These are phyloP conservation scores for Populus tremula DNA, from an alignment of 345 rosid species.

Conservation along the genomic window DNA sequence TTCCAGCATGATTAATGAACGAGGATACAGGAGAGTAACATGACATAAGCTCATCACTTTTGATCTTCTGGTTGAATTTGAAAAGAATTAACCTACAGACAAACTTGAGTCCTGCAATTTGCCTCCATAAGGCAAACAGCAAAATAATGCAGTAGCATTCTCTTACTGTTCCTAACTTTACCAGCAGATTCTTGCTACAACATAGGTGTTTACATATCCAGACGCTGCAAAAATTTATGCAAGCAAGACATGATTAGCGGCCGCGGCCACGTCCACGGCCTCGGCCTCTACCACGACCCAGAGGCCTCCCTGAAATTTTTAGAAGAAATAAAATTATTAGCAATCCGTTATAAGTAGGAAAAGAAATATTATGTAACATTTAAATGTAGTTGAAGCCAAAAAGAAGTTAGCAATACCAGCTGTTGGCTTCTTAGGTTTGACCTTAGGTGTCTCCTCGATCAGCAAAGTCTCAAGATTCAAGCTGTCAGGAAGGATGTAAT, in stretches of 20 bases:
- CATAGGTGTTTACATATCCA: constrained; percentile 29
- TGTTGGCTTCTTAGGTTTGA: constrained; percentile 93
- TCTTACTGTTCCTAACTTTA: constrained; percentile 13
- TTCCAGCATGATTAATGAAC: background rate
- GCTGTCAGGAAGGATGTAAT: constrained; percentile 98
- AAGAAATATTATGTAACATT: background rate
- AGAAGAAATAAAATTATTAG: constrained; percentile 1
- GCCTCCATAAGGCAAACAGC: background rate
- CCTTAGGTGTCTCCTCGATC: constrained; percentile 90
- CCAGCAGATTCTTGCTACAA: constrained; percentile 27
- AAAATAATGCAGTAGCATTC: constrained; percentile 2
- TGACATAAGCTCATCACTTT: constrained; percentile 3
- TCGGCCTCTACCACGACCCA: constrained; percentile 89
- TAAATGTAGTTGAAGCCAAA: background rate
- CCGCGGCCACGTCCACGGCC: constrained; percentile 73
- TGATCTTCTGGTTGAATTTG: background rate
- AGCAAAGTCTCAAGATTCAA: constrained; percentile 94
- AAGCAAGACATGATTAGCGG: constrained; percentile 30
- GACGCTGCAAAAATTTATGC: constrained; percentile 23
- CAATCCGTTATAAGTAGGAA: background rate
- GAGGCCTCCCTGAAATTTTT: constrained; percentile 57
- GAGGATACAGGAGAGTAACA: background rate
- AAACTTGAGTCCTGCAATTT: constrained; percentile 2
- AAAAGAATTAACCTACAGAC: background rate
- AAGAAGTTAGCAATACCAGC: constrained; percentile 50